Conservation (phyloP, 2,329 filamentous ascomycete genomes). For the Arthrocladium fulminans region DNA sequence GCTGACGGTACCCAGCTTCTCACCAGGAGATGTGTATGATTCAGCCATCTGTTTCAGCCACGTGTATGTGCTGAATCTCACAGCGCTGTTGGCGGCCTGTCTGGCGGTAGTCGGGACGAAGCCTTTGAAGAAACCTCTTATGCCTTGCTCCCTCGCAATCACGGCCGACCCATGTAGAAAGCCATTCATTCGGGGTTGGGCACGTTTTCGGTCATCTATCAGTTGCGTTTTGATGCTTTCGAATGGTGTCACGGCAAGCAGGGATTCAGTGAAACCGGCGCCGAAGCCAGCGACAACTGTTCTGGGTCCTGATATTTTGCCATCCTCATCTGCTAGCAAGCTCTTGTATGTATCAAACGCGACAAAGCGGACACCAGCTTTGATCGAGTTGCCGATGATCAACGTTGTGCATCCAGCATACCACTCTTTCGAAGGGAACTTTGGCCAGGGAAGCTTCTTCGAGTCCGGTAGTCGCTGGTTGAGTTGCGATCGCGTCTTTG, state of each 20-base stretch:
- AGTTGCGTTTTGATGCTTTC: conserved; percentile 98
- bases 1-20: conserved; percentile 78
- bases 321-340: conserved; percentile 70
- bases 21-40: conserved; percentile 83
- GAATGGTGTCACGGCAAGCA: conserved; percentile 89
- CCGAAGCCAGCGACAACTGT: conserved; percentile 92
- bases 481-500: conserved; percentile 89
- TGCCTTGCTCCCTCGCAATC: conserved; percentile 77
- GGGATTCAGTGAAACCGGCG: conserved; percentile 85
- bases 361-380: conserved; percentile 92
- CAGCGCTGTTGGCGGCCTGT: conserved; percentile 89
- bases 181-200: conserved; percentile 77
- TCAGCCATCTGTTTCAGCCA: conserved; percentile 83
- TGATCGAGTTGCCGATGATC: conserved; percentile 92
- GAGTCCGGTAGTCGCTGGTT: conserved; percentile 73
- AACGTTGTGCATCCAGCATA: conserved; percentile 96
- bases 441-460: conserved; percentile 88
- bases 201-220: conserved; percentile 88
- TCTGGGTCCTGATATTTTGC: conserved; percentile 79
- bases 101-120: conserved; percentile 90
- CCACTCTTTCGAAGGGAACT: conserved; percentile 79
- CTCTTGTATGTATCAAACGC: conserved; percentile 92
- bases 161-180: conserved; percentile 84
- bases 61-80: conserved; percentile 84
- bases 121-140: conserved; percentile 92